phyloP scores from a whole-genome alignment of 169 alveolate species.

The Perkinsus chesapeaki region DNA sequence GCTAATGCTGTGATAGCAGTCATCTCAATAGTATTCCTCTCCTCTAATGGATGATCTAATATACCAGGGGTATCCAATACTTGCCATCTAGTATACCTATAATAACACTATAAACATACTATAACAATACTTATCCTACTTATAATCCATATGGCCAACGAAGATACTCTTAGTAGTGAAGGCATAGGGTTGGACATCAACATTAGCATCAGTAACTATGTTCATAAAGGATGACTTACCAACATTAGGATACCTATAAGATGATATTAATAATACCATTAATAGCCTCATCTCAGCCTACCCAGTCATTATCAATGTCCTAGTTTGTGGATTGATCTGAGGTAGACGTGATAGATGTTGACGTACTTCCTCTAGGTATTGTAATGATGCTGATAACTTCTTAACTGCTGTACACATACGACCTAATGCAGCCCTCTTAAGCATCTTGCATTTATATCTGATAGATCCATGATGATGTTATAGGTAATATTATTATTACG shows the following conservation, averaged over 20 bases:
- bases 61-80: constrained; percentile 99
- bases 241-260: constrained; percentile 92
- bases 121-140: constrained; percentile 39
- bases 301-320: background rate
- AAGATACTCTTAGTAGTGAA: constrained; percentile 97
- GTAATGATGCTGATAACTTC: constrained; percentile 84
- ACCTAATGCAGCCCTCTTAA: constrained; percentile 97
- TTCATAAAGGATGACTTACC: constrained; percentile 97
- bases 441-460: constrained; percentile 84
- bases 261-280: constrained; percentile 6
- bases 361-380: constrained; percentile 96
- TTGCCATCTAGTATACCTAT: constrained; percentile 12
- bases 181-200: constrained; percentile 96
- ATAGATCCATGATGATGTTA: background rate
- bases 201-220: constrained; percentile 92
- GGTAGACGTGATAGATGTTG: constrained; percentile 95
- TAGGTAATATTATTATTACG: constrained; percentile 31
- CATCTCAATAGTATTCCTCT: constrained; percentile 98
- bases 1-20: constrained; percentile 98
- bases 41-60: constrained; percentile 93
- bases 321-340: constrained; percentile 82
- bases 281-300: background rate
- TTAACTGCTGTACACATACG: constrained; percentile 92
- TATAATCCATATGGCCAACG: constrained; percentile 99
- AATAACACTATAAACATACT: background rate